These are phyloP conservation scores for Malassezia psittaci DNA, from an alignment of 1,284 basidiomycete genomes.

Conservation along the genomic window DNA sequence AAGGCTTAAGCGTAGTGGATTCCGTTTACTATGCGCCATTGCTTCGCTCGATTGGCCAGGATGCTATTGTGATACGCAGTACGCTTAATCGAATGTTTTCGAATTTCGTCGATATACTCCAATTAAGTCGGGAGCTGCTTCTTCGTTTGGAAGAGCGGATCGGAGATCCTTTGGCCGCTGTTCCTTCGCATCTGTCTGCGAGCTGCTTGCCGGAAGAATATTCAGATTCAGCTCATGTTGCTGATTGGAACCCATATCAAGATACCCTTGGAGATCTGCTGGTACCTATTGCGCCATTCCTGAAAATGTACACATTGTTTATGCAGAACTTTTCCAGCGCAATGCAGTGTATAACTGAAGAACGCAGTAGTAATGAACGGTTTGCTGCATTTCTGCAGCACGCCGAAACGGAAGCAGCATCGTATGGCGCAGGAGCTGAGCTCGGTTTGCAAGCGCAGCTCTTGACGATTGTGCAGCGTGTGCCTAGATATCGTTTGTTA, in stretches of 20 bases:
- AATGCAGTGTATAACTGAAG: constrained; percentile 37
- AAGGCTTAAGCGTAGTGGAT: constrained; percentile 31
- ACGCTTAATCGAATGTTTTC: constrained; percentile 68
- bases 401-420: constrained; percentile 24
- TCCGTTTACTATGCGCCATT: constrained; percentile 38
- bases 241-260: constrained; percentile 29
- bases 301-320: constrained; percentile 46
- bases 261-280: constrained; percentile 42
- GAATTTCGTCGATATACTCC: constrained; percentile 84
- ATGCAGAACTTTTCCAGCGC: constrained; percentile 46
- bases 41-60: constrained; percentile 58
- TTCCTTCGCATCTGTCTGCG: too few species aligned
- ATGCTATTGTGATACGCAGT: constrained; percentile 60
- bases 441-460: constrained; percentile 44
- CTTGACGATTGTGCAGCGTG: constrained; percentile 44
- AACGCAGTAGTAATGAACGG: constrained; percentile 32
- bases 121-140: constrained; percentile 70
- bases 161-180: constrained; percentile 52
- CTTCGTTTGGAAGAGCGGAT: constrained; percentile 52
- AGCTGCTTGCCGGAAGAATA: too few species aligned
- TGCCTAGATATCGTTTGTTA: constrained; percentile 42
- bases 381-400: constrained; percentile 36
- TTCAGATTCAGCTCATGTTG: too few species aligned
- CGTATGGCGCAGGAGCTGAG: constrained; percentile 25
- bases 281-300: constrained; percentile 41